These are phyloP conservation scores for Fusarium stilboides DNA, from an alignment of 2,329 filamentous ascomycete genomes.

Conservation along the genomic window DNA sequence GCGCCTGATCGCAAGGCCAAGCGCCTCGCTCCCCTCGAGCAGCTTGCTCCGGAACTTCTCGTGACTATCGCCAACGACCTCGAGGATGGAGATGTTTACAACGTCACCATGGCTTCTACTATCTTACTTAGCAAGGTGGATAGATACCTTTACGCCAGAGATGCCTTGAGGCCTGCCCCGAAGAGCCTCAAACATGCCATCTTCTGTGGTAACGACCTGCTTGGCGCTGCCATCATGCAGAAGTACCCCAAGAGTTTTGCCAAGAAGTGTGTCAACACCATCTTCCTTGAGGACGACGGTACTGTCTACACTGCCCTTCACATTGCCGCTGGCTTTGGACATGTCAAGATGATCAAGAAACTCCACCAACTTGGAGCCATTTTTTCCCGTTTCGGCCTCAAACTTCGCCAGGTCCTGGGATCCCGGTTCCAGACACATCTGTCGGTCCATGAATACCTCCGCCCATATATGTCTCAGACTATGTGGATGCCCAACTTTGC, in stretches of 20 bases:
- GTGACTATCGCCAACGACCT: background rate
- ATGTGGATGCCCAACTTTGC: conserved; percentile 9
- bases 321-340: background rate
- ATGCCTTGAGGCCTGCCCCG: background rate
- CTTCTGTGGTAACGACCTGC: background rate
- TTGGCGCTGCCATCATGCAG: background rate
- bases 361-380: conserved; percentile 7
- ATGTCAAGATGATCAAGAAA: background rate
- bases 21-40: background rate
- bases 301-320: conserved; percentile 21
- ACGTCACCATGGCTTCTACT: background rate
- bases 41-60: background rate
- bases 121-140: background rate
- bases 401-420: background rate
- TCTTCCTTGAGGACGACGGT: background rate
- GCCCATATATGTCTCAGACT: background rate
- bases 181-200: background rate
- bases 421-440: background rate
- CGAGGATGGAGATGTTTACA: background rate
- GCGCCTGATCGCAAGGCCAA: background rate
- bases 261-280: background rate
- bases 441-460: background rate
- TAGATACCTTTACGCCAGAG: background rate
- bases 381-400: background rate
- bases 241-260: background rate